These are phyloP conservation scores for Elaeis oleifera DNA, from an alignment of 202 grass and related monocot species.

Conservation along the genomic window DNA sequence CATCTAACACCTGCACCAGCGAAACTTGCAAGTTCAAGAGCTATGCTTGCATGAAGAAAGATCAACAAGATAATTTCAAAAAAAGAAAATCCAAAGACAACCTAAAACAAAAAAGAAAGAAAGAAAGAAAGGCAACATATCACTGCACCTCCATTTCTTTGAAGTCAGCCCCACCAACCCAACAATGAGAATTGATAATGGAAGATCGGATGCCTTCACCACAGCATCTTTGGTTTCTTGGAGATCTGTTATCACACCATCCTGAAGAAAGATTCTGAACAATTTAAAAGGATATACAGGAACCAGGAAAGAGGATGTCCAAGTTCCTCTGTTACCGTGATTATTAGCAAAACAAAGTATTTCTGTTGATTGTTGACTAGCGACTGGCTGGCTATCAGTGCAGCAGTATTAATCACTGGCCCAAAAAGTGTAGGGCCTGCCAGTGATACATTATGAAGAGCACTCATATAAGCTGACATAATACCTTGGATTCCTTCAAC, in stretches of 20 bases:
- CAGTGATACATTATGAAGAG: constrained; percentile 85
- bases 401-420: constrained; percentile 73
- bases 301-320: constrained; percentile 8
- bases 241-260: constrained; percentile 92
- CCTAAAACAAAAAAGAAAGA: constrained; percentile 18
- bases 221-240: constrained; percentile 86
- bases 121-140: constrained; percentile 1
- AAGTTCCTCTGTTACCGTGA: constrained; percentile 55
- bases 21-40: constrained; percentile 20
- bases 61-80: constrained; percentile 15
- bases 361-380: constrained; percentile 54
- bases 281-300: background rate
- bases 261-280: constrained; percentile 41
- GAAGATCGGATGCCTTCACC: constrained; percentile 90
- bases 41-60: background rate
- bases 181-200: constrained; percentile 72
- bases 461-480: constrained; percentile 96
- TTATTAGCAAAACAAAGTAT: constrained; percentile 83
- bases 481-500: constrained; percentile 98
- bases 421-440: constrained; percentile 97
- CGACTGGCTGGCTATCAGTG: constrained; percentile 76
- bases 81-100: background rate
- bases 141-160: constrained; percentile 91
- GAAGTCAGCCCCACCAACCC: constrained; percentile 92
- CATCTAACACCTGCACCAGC: constrained; percentile 69